Percentiles rank a stretch among this genome's conserved stretches.
Evolutionary conservation across 352 stramenopile genomes (phyloP).

Genomic region (Pythium periplocum): DNA sequence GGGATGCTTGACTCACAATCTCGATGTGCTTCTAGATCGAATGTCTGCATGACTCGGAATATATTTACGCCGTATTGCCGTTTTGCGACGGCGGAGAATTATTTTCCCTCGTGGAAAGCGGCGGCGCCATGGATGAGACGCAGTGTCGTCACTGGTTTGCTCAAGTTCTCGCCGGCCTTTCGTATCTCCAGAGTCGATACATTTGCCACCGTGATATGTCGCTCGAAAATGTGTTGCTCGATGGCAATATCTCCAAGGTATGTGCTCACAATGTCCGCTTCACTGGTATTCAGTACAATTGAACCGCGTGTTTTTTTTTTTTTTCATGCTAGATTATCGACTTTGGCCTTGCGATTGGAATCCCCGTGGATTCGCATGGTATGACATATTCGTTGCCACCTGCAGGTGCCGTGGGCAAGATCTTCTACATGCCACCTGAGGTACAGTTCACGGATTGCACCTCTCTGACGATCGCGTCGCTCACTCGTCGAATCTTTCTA

Average conservation of each 20-base stretch:
- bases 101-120: constrained; percentile 80
- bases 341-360: constrained; percentile 81
- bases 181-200: constrained; percentile 78
- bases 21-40: constrained; percentile 39
- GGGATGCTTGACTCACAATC: no score
- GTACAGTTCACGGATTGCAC: constrained; percentile 21
- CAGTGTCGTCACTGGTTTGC: constrained; percentile 83
- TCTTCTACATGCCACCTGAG: constrained; percentile 89
- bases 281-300: no score
- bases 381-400: constrained; percentile 85
- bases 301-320: background rate
- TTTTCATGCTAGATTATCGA: constrained; percentile 65
- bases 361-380: constrained; percentile 73
- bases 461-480: background rate
- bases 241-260: constrained; percentile 82
- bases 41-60: constrained; percentile 78
- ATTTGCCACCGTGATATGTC: constrained; percentile 89
- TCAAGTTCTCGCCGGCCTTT: constrained; percentile 72
- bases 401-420: constrained; percentile 79
- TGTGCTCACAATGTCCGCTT: background rate
- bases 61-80: constrained; percentile 80
- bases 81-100: constrained; percentile 84
- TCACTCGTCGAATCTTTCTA: constrained; percentile 13
- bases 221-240: constrained; percentile 80
- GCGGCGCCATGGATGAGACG: constrained; percentile 67